Evolutionary conservation across 768 basidiomycete genomes (phyloP).

Genomic region (Suillus americanus): DNA sequence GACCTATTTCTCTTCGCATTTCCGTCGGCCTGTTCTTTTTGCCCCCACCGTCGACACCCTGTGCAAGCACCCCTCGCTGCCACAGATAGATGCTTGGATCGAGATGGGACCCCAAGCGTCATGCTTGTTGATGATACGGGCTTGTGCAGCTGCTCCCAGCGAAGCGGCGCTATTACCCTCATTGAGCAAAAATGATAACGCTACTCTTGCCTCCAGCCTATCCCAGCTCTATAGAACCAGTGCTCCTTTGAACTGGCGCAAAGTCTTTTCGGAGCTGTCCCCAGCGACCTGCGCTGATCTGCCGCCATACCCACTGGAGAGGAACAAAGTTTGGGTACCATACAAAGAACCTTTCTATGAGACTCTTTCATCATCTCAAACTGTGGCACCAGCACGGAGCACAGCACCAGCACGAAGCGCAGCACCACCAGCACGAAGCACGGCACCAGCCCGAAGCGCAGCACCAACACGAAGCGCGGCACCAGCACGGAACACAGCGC

Average conservation of each 20-base stretch:
- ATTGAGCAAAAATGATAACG: slow-evolving; percentile 42
- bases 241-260: slow-evolving; percentile 51
- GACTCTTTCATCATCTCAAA: background rate
- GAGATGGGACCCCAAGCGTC: slow-evolving; percentile 28
- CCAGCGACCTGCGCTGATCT: slow-evolving; percentile 46
- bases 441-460: background rate
- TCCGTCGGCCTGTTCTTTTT: slow-evolving; percentile 57
- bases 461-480: background rate
- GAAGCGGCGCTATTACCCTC: slow-evolving; percentile 46
- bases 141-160: slow-evolving; percentile 26
- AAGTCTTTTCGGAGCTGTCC: slow-evolving; percentile 47
- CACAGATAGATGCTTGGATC: slow-evolving; percentile 43
- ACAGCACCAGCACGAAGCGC: background rate
- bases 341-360: slow-evolving; percentile 34
- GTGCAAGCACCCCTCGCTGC: slow-evolving; percentile 23
- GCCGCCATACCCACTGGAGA: slow-evolving; percentile 64
- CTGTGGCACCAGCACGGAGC: background rate
- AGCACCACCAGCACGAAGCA: background rate
- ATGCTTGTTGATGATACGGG: slow-evolving; percentile 57
- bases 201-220: slow-evolving; percentile 46
- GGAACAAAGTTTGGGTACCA: slow-evolving; percentile 55
- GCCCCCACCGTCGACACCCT: slow-evolving; percentile 48
- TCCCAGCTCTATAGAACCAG: slow-evolving; percentile 46
- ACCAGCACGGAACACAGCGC: background rate
- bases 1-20: slow-evolving; percentile 60